Evolutionary conservation across 306 rosid species (phyloP).

Genomic region (Inga leiocalycina): DNA sequence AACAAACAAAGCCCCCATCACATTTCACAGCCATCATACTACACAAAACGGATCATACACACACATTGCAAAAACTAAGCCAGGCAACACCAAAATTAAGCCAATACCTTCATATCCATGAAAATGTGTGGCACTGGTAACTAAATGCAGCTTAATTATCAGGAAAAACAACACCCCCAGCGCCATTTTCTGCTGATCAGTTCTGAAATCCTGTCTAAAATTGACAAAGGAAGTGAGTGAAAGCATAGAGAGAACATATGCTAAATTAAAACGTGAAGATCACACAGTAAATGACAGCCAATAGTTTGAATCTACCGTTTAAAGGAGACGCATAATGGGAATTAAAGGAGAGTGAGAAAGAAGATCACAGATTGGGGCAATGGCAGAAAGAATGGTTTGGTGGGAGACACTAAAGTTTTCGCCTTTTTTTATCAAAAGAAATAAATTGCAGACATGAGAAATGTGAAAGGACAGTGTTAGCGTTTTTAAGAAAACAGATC

Average conservation of each 20-base stretch:
- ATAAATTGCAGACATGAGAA: constrained; percentile 33
- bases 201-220: constrained; percentile 14
- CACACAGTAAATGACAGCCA: constrained; percentile 34
- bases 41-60: constrained; percentile 30
- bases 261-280: constrained; percentile 29
- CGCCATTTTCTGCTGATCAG: constrained; percentile 51
- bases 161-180: constrained; percentile 46
- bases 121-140: constrained; percentile 35
- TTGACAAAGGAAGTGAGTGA: constrained; percentile 34
- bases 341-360: constrained; percentile 17
- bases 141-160: constrained; percentile 48
- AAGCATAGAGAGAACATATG: constrained; percentile 25
- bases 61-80: constrained; percentile 3
- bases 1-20: constrained; percentile 37
- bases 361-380: neutral
- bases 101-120: constrained; percentile 71
- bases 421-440: constrained; percentile 23
- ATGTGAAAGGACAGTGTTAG: constrained; percentile 32
- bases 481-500: constrained; percentile 43
- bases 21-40: neutral
- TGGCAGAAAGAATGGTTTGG: constrained; percentile 28
- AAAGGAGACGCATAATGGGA: constrained; percentile 53
- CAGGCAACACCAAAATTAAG: constrained; percentile 15
- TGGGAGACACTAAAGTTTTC: constrained; percentile 35
- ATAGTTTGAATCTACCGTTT: constrained; percentile 19